Percentiles rank a stretch among this genome's conserved stretches.
Conservation (phyloP, 2,329 filamentous ascomycete species). For the Pestalotiopsis sp. region DNA sequence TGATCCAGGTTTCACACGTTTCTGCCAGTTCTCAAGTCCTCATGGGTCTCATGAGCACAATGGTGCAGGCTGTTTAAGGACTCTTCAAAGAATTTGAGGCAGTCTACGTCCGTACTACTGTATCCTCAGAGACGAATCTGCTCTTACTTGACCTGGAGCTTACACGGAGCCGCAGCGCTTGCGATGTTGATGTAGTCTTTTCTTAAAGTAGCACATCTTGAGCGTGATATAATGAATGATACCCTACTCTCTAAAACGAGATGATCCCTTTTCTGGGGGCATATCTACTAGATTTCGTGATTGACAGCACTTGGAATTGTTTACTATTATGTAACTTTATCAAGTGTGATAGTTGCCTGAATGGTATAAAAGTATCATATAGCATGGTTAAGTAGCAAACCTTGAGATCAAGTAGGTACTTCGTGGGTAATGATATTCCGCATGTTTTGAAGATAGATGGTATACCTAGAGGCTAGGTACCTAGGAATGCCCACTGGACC, state of each 20-base stretch:
- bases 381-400: too few relatives aligned
- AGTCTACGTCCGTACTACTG: too few relatives aligned
- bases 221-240: background rate
- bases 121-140: background rate
- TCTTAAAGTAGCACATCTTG: background rate
- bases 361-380: too few relatives aligned
- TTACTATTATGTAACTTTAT: background rate
- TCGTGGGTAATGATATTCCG: too few relatives aligned
- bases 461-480: background rate
- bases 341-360: too few relatives aligned
- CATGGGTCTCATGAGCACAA: background rate
- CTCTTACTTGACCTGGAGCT: too few relatives aligned
- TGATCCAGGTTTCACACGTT: slow-evolving; percentile 4
- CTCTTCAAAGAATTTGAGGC: too few relatives aligned
- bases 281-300: too few relatives aligned
- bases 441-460: too few relatives aligned
- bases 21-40: background rate
- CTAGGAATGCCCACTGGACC: background rate
- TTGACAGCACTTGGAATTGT: background rate
- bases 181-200: background rate
- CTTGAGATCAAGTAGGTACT: too few relatives aligned
- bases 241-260: background rate
- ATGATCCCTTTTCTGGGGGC: too few relatives aligned
- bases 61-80: background rate
- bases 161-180: background rate